Base-by-base conservation (phyloP, 306 rosid species). In the Dalbergia cultrata region DNA sequence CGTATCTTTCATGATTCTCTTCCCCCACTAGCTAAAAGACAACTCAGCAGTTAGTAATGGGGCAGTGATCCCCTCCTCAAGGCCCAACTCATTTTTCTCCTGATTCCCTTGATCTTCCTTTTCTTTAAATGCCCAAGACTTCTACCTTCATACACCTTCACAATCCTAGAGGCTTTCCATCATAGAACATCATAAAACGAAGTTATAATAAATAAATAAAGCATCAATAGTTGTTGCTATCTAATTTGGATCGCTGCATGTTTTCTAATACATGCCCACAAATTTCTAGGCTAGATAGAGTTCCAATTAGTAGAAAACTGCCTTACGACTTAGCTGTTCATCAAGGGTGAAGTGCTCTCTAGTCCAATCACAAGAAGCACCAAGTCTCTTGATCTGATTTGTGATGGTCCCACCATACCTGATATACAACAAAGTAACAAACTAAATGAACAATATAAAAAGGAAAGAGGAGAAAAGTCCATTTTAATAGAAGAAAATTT, bases 311-410 rank as follows among this genome's bases (percentile, higher is more conserved):
- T 73, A 86, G 91, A 86, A 82, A 90, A 88, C 86, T 78, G 85
- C 82, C 98, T 95, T 95, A 95, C 98, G 90, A 95, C 95, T 95
- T 91, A 92, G 98, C 92, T 95, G 97, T 85, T 91, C 94, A 89
- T 95, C 97, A 72, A 95, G 98, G 79, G 98, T 95, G 83, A 95
- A 95, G 80, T 88, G 98, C 83, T 92, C 98, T 88, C 93, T 89
- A 33, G 85, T 87, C 98, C 98, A 95, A 87, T 95, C 98, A 89
- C 98, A 95, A 49, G 98, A 95, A 86, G 97, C 98, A 77, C 98
- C 98, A 58, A 95, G 98, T 87, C 98, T 91, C 92, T 90, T 95
- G 60, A 95, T 95, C 92, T 95, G 98, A 84, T 95, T 95, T 49
- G 95, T 71, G 85, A 95, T 95, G 77, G 97, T 90, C 80, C 97